Evolutionary conservation across 75 land plant genomes (phyloP), one percentile per base, ranked within the genome.

Genomic region (Pinus albicaulis): DNA sequence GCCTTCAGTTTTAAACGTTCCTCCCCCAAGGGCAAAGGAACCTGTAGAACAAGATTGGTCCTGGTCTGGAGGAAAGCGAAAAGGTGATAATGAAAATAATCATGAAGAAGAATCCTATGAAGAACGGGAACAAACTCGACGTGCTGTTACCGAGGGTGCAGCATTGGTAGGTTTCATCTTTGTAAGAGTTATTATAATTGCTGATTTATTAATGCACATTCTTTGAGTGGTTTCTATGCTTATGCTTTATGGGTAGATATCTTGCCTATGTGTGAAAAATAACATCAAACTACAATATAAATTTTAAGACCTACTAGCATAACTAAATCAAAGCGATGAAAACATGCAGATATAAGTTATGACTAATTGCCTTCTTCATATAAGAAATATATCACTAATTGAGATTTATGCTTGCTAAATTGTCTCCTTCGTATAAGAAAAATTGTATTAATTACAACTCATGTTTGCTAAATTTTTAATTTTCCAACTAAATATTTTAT

Each of bases 41-140:
- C 70, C 75, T 19, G 82, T 76, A 23, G 89, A 88, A 36, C 90
- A 66, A 55, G 87, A 97, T 77, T 97, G 99, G 99, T 87, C 98
- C 31, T 97, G 99, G 99, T 97, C 99, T 7, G 79, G 80, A 62
- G 99, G 99, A 52, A 92, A 82, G 71, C 82, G 71, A 23, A 58
- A 62, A 57, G 3, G 41, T 34, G 60, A 75, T 53, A 55, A 65
- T 31, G 77, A 80, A 74, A 86, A 76, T 24, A 24, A 31, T 11
- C 76, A 52, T 7, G 81, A 72, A 25, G 94, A 89, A 59, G 99
- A 96, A 60, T 76, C 97, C 19, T 85, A 71, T 58, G 84, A 85
- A 64, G 90, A 90, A 23, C 80, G 95, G 36, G 92, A 92, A 79
- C 79, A 60, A 56, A 92, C 93, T 7, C 88, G 95, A 57, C 80